Percentiles rank a stretch among this genome's conserved stretches.
phyloP scores from a whole-genome alignment of 2,329 filamentous ascomycete genomes.

The Setomelanomma holmii region DNA sequence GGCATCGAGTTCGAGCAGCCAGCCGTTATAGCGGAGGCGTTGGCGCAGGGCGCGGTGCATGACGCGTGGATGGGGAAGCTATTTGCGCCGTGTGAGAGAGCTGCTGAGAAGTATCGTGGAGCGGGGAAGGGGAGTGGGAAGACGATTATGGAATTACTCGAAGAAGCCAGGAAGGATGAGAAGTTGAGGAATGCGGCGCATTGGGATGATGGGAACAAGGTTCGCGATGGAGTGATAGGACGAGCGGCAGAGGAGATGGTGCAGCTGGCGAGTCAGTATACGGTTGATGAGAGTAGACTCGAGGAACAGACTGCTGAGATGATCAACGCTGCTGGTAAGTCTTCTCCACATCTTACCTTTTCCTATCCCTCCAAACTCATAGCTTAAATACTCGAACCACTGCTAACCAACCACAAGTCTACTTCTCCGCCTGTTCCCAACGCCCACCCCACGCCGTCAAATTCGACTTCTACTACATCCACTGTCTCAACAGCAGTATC shows the following conservation, averaged over 20 bases:
- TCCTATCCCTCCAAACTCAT: neutral
- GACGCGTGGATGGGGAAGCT: slow-evolving; percentile 62
- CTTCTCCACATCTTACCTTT: neutral
- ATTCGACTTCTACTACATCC: slow-evolving; percentile 85
- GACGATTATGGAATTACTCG: slow-evolving; percentile 66
- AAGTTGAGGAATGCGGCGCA: slow-evolving; percentile 63
- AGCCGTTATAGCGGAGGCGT: slow-evolving; percentile 78
- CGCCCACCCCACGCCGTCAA: slow-evolving; percentile 63
- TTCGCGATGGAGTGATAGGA: slow-evolving; percentile 71
- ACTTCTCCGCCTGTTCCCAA: slow-evolving; percentile 68
- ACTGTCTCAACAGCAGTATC: slow-evolving; percentile 78
- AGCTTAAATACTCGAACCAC: neutral
- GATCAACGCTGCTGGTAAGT: slow-evolving; percentile 67
- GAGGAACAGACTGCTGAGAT: slow-evolving; percentile 69
- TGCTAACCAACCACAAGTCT: slow-evolving; percentile 47
- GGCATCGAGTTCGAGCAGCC: slow-evolving; percentile 84
- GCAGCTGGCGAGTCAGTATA: slow-evolving; percentile 63
- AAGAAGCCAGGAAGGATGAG: slow-evolving; percentile 63
- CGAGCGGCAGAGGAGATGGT: slow-evolving; percentile 71
- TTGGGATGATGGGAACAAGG: slow-evolving; percentile 66
- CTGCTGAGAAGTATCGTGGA: slow-evolving; percentile 44
- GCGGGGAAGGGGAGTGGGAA: slow-evolving; percentile 28
- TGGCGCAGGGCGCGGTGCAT: slow-evolving; percentile 80
- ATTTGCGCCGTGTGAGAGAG: slow-evolving; percentile 62
- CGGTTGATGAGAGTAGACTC: slow-evolving; percentile 63